Percentiles rank a stretch among this genome's conserved stretches.
phyloP scores from a whole-genome alignment of 2,329 filamentous ascomycete genomes.

The Nectriaceae sp. region DNA sequence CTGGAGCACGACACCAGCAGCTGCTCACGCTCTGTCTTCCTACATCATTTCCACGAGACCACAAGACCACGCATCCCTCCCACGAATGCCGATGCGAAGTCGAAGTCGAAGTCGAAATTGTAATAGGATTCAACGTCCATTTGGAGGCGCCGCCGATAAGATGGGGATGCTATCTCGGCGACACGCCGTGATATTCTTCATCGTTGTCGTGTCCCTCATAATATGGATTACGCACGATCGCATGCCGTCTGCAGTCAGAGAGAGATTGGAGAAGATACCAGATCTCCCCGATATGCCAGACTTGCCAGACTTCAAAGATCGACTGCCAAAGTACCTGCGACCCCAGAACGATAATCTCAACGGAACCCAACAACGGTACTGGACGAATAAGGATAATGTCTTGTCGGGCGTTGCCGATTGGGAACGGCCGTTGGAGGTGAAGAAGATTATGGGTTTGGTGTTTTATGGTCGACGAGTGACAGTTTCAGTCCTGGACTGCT shows the following conservation, averaged over 20 bases:
- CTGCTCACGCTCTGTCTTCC: too few relatives aligned
- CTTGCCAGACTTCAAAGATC: neutral
- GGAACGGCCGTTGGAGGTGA: conserved; percentile 18
- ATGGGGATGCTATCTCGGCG: neutral
- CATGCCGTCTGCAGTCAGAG: too few relatives aligned
- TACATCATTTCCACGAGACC: too few relatives aligned
- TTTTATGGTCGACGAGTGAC: conserved; percentile 47
- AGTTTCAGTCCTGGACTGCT: conserved; percentile 49
- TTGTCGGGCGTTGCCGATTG: conserved; percentile 19
- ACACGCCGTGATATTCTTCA: neutral
- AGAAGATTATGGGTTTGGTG: conserved; percentile 46
- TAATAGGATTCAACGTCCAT: too few relatives aligned
- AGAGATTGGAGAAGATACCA: too few relatives aligned
- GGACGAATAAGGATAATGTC: conserved; percentile 22
- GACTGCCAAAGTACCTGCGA: neutral
- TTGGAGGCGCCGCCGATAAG: too few relatives aligned
- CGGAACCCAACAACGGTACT: conserved; percentile 21
- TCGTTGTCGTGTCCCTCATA: neutral
- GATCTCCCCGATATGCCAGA: neutral
- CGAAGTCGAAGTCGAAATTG: too few relatives aligned
- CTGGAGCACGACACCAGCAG: too few relatives aligned
- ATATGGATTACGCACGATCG: neutral
- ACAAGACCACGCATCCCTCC: too few relatives aligned
- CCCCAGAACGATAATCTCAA: neutral
- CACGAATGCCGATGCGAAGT: too few relatives aligned